phyloP scores from a whole-genome alignment of 441 rosid genomes.

The Jatropha multifida region DNA sequence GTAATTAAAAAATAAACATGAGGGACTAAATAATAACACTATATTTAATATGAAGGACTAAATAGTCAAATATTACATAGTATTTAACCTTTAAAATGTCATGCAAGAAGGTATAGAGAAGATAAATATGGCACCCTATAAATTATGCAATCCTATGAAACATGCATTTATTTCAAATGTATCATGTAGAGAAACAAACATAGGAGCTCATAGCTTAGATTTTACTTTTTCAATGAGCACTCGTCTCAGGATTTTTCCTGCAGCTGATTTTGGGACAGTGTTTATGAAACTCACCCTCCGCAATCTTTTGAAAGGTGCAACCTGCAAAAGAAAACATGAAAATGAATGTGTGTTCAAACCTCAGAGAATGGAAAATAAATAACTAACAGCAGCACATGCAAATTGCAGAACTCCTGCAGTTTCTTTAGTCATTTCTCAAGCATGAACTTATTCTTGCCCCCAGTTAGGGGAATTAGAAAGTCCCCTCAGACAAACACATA shows the following conservation, averaged over 20 bases:
- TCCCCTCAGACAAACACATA: too few relatives aligned
- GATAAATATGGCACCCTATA: too few relatives aligned
- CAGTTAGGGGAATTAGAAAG: background rate
- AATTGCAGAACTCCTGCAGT: background rate
- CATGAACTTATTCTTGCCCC: background rate
- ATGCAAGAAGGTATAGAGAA: too few relatives aligned
- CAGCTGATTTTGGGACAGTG: constrained; percentile 45
- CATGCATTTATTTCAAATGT: too few relatives aligned
- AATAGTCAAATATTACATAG: too few relatives aligned
- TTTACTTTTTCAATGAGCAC: constrained; percentile 36
- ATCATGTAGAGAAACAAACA: background rate
- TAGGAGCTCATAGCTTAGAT: constrained; percentile 36
- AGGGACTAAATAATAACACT: too few relatives aligned
- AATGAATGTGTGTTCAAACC: background rate
- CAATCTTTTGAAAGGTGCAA: constrained; percentile 55
- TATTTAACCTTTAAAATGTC: too few relatives aligned
- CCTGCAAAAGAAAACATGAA: constrained; percentile 30
- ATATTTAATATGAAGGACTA: too few relatives aligned
- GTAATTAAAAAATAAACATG: too few relatives aligned
- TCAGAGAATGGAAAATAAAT: background rate
- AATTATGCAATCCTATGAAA: too few relatives aligned
- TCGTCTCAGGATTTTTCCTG: constrained; percentile 54
- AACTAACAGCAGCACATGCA: background rate
- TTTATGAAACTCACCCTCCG: constrained; percentile 38
- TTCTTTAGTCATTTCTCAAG: background rate